A percentile compares a stretch with the other conserved stretches of the same genome.
Conservation (phyloP, 805 yeast genomes). For the Lipomyces japonicus region DNA sequence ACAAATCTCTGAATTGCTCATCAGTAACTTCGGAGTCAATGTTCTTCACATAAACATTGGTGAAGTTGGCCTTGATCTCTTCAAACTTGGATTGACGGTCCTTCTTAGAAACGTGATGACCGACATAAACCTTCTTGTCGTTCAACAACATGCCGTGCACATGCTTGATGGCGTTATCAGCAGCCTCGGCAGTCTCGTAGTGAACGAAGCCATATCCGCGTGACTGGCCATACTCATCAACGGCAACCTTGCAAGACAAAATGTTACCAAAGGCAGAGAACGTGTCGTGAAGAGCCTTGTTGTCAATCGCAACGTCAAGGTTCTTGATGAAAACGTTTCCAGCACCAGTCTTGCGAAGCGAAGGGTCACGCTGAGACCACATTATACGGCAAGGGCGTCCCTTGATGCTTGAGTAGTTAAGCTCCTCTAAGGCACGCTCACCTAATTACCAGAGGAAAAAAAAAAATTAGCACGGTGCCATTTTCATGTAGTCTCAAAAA, state of each 20-base stretch:
- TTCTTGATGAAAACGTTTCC: constrained; percentile 98
- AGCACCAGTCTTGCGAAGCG: constrained; percentile 88
- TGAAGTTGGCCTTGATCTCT: constrained; percentile 85
- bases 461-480: too few relatives aligned
- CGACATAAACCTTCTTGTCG: constrained; percentile 93
- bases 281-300: constrained; percentile 97
- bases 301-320: constrained; percentile 96
- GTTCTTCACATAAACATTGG: constrained; percentile 95
- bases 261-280: constrained; percentile 95
- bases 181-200: constrained; percentile 89
- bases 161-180: constrained; percentile 90
- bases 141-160: constrained; percentile 98
- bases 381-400: constrained; percentile 98
- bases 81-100: constrained; percentile 93
- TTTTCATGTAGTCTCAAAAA: too few relatives aligned
- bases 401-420: constrained; percentile 89
- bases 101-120: constrained; percentile 84
- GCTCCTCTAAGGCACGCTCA: constrained; percentile 87
- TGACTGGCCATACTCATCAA: constrained; percentile 85
- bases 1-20: constrained; percentile 57
- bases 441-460: constrained; percentile 7
- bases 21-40: constrained; percentile 60
- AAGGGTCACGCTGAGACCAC: constrained; percentile 99
- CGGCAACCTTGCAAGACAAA: constrained; percentile 94
- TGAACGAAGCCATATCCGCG: constrained; percentile 98